Conservation (phyloP, 345 rosid species). For the Boechera stricta region DNA sequence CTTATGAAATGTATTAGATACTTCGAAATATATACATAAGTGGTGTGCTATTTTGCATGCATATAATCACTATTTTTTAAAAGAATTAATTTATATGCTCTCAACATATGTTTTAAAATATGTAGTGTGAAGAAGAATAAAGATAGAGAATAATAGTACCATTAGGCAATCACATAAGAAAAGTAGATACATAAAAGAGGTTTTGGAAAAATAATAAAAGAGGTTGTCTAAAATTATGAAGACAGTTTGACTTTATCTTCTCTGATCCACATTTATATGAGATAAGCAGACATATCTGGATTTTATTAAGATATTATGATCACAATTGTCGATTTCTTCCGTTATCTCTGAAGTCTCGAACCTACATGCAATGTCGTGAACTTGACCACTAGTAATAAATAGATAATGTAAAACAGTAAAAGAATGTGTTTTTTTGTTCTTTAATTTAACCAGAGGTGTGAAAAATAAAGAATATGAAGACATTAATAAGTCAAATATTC, state of each 20-base stretch:
- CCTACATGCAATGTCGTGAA: conserved; percentile 20
- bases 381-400: conserved; percentile 9
- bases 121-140: conserved; percentile 30
- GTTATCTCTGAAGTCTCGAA: neutral
- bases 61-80: neutral
- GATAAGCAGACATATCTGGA: conserved; percentile 34
- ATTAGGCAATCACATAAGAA: conserved; percentile 21
- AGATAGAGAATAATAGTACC: conserved; percentile 2
- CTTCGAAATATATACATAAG: neutral
- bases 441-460: conserved; percentile 1
- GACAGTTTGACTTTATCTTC: conserved; percentile 32
- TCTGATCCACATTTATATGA: conserved; percentile 20
- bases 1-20: neutral
- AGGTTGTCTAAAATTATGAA: conserved; percentile 27
- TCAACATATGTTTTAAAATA: neutral
- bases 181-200: neutral
- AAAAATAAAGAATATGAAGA: neutral
- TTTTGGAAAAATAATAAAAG: conserved; percentile 18
- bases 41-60: neutral
- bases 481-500: neutral
- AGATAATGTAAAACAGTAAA: conserved; percentile 8
- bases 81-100: conserved; percentile 10
- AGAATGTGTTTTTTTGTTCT: neutral
- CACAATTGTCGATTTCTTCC: conserved; percentile 28
- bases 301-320: conserved; percentile 31